Conservation (phyloP, 2,329 filamentous ascomycete genomes). For the Fulvia fulva region DNA sequence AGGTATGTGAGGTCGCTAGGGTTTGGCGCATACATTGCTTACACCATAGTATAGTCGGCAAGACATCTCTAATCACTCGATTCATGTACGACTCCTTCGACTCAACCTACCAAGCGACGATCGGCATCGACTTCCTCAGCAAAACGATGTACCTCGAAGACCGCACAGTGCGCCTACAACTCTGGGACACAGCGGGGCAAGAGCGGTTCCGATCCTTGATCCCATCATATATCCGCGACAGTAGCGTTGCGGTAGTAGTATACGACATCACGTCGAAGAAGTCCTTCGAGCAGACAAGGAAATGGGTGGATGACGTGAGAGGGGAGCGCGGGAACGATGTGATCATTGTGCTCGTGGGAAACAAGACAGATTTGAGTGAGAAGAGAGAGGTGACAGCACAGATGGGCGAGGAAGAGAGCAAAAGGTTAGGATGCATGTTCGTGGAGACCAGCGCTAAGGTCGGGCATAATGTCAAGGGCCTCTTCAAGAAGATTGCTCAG, state of each 20-base stretch:
- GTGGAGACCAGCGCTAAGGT: conserved; percentile 98
- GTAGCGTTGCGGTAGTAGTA: conserved; percentile 93
- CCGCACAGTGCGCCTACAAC: conserved; percentile 90
- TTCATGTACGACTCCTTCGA: conserved; percentile 99
- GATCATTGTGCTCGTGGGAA: conserved; percentile 96
- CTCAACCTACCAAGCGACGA: conserved; percentile 99
- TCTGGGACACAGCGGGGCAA: conserved; percentile 98
- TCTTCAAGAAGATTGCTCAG: conserved; percentile 98
- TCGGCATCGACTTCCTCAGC: conserved; percentile 98
- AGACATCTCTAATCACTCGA: conserved; percentile 95
- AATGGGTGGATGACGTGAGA: conserved; percentile 98
- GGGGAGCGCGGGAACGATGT: conserved; percentile 97
- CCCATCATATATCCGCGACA: conserved; percentile 97
- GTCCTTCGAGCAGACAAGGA: conserved; percentile 96
- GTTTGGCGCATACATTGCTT: conserved; percentile 1
- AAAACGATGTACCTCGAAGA: conserved; percentile 99
- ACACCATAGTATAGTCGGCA: conserved; percentile 65
- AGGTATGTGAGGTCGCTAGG: conserved; percentile 57
- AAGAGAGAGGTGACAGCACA: conserved; percentile 95
- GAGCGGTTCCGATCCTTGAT: conserved; percentile 96
- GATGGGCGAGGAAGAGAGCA: conserved; percentile 96
- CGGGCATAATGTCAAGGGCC: conserved; percentile 93
- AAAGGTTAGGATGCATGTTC: conserved; percentile 97
- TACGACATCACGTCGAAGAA: conserved; percentile 88
- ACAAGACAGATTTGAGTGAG: conserved; percentile 98